Evolutionary conservation across 768 basidiomycete genomes (phyloP), one percentile per base, ranked within the genome.

Genomic region (Phylloporus arenicola): DNA sequence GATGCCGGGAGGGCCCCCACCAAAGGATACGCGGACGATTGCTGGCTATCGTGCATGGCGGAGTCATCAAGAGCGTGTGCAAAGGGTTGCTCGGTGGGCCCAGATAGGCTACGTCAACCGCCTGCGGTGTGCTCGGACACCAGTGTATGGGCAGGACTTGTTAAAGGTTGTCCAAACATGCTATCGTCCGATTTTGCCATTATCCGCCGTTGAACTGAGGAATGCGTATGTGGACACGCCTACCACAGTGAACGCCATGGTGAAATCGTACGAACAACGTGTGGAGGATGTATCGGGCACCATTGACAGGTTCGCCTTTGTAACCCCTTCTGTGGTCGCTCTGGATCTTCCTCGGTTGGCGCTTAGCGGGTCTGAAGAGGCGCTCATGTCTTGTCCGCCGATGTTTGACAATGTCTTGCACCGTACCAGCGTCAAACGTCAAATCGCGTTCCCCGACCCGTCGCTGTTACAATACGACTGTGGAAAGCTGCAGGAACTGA

Each of bases 401-500:
- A 69, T 71, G 14, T 88, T 92, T 59, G 92, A 93, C 60, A 69
- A 71, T 1, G 68, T 77, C 19, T 65, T 96, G 11, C 93, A 96
- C 64, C 76, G 72, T 22, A 70, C 85, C 1, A 81, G 78, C 37
- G 90, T 92, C 57, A 92, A 90, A 64, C 75, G 92, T 27, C 90
- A 92, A 58, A 91, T 97, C 47, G 93, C 92, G 2, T 96, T 97
- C 65, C 94, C 94, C 0, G 90, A 94, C 57, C 81, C 86, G 0
- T 89, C 84, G 4, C 75, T 95, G 29, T 75, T 96, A 7, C 93
- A 96, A 63, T 96, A 92, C 64, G 94, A 98, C 65, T 96, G 94
- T 60, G 94, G 94, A 40, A 98, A 98, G 63, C 77, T 98, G 12
- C 94, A 96, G 60, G 79, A 83, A 50, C 79, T 98, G 8, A 79